phyloP scores from a whole-genome alignment of 768 basidiomycete species.

The Calocera viscosa region DNA sequence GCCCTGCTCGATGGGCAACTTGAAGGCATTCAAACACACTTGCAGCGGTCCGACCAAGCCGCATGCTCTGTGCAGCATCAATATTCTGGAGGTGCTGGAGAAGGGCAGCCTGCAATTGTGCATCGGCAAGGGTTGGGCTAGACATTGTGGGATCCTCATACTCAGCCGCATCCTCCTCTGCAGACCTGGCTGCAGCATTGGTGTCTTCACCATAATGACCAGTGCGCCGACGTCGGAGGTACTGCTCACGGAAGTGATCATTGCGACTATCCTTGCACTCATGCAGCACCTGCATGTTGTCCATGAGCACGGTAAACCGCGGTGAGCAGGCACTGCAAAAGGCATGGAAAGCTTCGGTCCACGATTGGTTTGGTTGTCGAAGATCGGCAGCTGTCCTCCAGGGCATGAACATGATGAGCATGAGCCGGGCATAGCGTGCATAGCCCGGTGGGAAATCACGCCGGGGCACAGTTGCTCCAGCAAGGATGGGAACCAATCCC shows the following conservation, averaged over 20 bases:
- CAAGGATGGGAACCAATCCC: constrained; percentile 25
- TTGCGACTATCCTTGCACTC: constrained; percentile 31
- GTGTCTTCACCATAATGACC: too few relatives aligned
- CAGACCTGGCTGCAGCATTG: too few relatives aligned
- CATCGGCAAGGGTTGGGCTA: too few relatives aligned
- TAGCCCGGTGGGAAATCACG: constrained; percentile 19
- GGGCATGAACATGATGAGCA: constrained; percentile 36
- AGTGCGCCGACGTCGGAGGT: background rate
- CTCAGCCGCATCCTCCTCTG: too few relatives aligned
- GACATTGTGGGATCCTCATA: too few relatives aligned
- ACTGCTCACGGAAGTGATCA: constrained; percentile 22
- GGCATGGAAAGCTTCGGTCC: constrained; percentile 26
- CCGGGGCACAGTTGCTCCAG: constrained; percentile 29
- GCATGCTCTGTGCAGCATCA: too few relatives aligned
- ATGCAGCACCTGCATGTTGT: constrained; percentile 35
- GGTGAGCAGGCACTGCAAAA: constrained; percentile 13
- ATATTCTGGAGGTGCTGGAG: too few relatives aligned
- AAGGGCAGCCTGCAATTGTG: too few relatives aligned
- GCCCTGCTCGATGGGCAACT: too few relatives aligned
- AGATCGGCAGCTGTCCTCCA: constrained; percentile 29
- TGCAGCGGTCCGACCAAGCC: too few relatives aligned
- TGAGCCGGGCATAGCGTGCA: constrained; percentile 26
- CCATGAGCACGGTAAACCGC: constrained; percentile 19
- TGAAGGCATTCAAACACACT: too few relatives aligned
- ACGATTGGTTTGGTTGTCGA: constrained; percentile 15